phyloP scores from a whole-genome alignment of 1,139 yeast species.

The Suhomyces bribrorum region DNA sequence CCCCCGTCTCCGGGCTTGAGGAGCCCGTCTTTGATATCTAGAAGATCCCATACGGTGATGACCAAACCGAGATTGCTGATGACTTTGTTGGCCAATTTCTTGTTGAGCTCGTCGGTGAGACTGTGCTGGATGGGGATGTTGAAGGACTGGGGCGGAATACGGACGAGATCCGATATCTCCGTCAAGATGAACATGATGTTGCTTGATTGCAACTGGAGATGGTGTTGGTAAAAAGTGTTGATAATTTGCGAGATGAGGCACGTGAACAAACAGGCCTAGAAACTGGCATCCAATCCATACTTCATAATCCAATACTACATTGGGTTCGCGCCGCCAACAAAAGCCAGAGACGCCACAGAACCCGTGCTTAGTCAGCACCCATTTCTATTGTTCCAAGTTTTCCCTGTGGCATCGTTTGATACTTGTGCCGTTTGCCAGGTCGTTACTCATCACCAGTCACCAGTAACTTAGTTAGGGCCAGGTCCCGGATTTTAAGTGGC shows the following conservation, averaged over 20 bases:
- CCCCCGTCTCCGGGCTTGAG: slow-evolving; percentile 97
- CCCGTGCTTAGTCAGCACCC: no score
- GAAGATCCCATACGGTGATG: slow-evolving; percentile 79
- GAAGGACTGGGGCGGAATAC: slow-evolving; percentile 86
- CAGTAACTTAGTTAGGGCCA: no score
- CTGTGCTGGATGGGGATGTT: slow-evolving; percentile 69
- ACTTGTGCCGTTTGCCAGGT: no score
- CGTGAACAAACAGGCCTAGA: neutral
- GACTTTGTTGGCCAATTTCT: slow-evolving; percentile 81
- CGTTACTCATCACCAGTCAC: no score
- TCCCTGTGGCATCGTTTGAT: no score
- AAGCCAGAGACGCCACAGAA: no score
- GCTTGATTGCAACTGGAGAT: neutral
- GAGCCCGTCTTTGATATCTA: slow-evolving; percentile 80
- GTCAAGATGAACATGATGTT: slow-evolving; percentile 77
- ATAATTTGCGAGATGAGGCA: neutral
- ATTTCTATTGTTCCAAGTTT: no score
- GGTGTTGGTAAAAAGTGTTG: neutral
- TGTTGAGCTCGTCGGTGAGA: slow-evolving; percentile 76
- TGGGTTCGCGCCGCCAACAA: no score
- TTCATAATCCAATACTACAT: no score
- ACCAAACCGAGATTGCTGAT: slow-evolving; percentile 83
- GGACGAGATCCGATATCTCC: slow-evolving; percentile 75
- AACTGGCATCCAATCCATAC: no score
- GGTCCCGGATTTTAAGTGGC: no score